Evolutionary conservation across 192 early-diverging fungal genomes (phyloP).

Genomic region (Backusella tuberculispora): DNA sequence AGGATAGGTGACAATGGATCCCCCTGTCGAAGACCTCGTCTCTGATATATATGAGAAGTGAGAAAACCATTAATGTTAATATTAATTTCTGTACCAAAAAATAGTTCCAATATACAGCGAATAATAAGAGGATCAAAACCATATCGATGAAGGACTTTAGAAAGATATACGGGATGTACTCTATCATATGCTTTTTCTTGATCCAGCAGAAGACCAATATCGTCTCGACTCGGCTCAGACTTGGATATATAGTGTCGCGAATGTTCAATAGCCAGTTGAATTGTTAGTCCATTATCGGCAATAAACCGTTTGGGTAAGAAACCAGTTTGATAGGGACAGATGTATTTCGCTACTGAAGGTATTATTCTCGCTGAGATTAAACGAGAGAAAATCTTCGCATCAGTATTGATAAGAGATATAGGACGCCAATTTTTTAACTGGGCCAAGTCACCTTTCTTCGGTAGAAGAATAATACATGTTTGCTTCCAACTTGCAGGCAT

Average conservation of each 20-base stretch:
- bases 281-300: slow-evolving; percentile 25
- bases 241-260: neutral
- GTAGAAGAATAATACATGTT: slow-evolving; percentile 31
- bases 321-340: too few relatives aligned
- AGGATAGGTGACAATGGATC: slow-evolving; percentile 42
- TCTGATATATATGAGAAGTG: slow-evolving; percentile 7
- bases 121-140: too few relatives aligned
- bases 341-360: too few relatives aligned
- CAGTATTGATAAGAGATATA: slow-evolving; percentile 26
- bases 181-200: too few relatives aligned
- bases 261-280: slow-evolving; percentile 7
- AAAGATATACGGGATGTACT: too few relatives aligned
- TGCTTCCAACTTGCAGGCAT: slow-evolving; percentile 10
- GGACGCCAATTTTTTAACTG: slow-evolving; percentile 32
- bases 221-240: neutral
- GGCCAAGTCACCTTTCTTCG: slow-evolving; percentile 35
- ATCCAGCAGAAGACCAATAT: slow-evolving; percentile 21
- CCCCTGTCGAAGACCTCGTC: slow-evolving; percentile 39
- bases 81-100: too few relatives aligned
- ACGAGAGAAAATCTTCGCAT: too few relatives aligned
- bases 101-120: too few relatives aligned
- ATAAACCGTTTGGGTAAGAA: too few relatives aligned
- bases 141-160: too few relatives aligned
- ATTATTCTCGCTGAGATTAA: too few relatives aligned
- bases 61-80: too few relatives aligned